Evolutionary conservation across 352 stramenopile species (phyloP), one percentile per base, ranked within the genome.

Genomic region (Pythium monospermum): DNA sequence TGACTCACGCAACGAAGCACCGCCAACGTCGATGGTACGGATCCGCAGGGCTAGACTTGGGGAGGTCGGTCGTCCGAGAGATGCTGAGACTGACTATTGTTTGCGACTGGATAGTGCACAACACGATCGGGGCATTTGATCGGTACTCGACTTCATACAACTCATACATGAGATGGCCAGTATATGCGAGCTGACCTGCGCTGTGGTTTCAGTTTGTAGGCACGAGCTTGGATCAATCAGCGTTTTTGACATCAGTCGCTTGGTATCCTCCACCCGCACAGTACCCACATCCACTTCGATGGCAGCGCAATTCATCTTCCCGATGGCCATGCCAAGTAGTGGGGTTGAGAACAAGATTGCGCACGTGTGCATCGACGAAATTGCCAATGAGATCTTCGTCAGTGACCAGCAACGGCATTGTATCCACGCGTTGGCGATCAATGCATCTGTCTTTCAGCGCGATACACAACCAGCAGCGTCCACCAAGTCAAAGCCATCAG

Each of bases 341-440:
- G n/a, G n/a, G n/a, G n/a, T n/a, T n/a, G n/a, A n/a, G n/a, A n/a
- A n/a, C n/a, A n/a, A n/a, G n/a, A n/a, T n/a, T n/a, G 54, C 52
- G 27, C 58, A 60, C 16, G 32, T 86, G 23, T 66, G 66, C 10
- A 59, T 85, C 6, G 79, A 91, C 51, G 69, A 83, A 36, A 65
- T 52, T 0, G 69, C 74, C 1, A 68, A 50, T n/a, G 76, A 91
- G 25, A 51, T 91, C 31, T 91, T 76, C 19, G 57, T 76, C 33
- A 82, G 60, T n/a, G 79, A 91, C 19, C 56, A 76, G 30, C 33
- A 58, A 28, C 71, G 61, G 21, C 75, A 86, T 35, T 68, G 73
- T 33, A 56, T 91, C 6, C 60, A 69, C 6, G 76, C 85, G 7
- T 72, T 75, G 23, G 38, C 26, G 2, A 18, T 66, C 26, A 61